phyloP scores from a whole-genome alignment of 371 early-diverging fungal species.

The Umbelopsis sp. region DNA sequence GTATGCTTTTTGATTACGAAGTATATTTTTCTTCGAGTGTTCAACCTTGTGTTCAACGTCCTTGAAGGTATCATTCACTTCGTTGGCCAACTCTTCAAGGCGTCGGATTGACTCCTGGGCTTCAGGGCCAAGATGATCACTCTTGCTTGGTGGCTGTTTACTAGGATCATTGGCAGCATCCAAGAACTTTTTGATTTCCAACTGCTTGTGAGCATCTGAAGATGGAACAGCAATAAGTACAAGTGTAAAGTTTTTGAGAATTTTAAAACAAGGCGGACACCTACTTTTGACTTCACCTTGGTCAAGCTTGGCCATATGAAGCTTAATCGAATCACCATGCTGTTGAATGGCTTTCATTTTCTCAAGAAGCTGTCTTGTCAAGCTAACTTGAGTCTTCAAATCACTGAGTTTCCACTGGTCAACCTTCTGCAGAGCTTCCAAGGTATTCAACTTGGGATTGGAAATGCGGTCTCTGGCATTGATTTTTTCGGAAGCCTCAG shows the following conservation, averaged over 20 bases:
- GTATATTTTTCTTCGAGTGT: neutral
- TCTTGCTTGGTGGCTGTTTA: neutral
- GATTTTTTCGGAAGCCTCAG: conserved; percentile 11
- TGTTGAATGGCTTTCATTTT: neutral
- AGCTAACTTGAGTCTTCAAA: neutral
- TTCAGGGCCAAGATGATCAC: neutral
- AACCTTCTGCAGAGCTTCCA: neutral
- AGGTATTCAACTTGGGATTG: neutral
- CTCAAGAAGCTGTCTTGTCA: conserved; percentile 10
- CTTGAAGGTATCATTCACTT: neutral
- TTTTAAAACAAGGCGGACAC: neutral
- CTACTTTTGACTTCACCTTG: conserved; percentile 6
- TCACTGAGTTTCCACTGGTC: conserved; percentile 12
- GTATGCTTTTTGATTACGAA: neutral
- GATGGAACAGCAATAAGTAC: neutral
- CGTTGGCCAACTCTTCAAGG: neutral
- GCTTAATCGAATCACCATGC: neutral
- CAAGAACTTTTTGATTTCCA: conserved; percentile 6
- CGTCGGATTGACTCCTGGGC: conserved; percentile 6
- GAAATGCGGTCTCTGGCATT: conserved; percentile 4
- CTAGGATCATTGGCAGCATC: neutral
- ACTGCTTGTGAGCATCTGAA: neutral
- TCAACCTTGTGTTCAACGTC: neutral
- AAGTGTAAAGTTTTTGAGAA: too few species aligned
- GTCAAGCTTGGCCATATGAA: neutral